Evolutionary conservation across 805 yeast species (phyloP), one percentile per base, ranked within the genome.

Genomic region (Zygosaccharomyces lentus): DNA sequence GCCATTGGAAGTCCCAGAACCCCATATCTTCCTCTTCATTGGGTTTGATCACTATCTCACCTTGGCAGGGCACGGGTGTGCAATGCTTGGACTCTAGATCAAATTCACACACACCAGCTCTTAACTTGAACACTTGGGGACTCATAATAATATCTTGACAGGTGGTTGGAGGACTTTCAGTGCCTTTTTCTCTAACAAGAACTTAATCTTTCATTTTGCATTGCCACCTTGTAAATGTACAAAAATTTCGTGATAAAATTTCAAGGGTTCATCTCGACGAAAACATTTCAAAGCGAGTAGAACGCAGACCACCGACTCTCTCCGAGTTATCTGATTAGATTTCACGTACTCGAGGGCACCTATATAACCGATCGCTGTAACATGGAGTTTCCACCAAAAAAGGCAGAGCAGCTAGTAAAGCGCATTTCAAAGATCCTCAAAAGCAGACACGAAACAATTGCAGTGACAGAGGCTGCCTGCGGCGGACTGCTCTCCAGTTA

Each of bases 401-500:
- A 76, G 13, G 69, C 83, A 4, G 62, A 68, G 34, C 57, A 48
- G 19, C 66, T 81, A 8, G 88, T 85, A 2, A 58, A 60, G 8
- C 67, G 72, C 58, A 85, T 87, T 35, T 81, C 93, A 0, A 65
- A 62, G 29, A 69, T 81, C 4, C 71, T 87, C 19, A 65, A 76
- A 15, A 59, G 63, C 15, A 70, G 80, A 23, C 65, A 73, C 10
- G 81, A 82, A 60, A 84, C 95, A 0, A 67, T 87, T 17, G 86
- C 95, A 0, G 83, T 85, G 1, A 81, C 90, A 5, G 96, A 87
- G 57, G 89, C 90, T 2, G 95, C 96, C 0, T 87, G 96, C 63
- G 96, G 96, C 7, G 96, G 96, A 0, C 72, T 87, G 12, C 68
- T 87, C 6, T 82, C 93, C 3, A 86, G 95, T 1, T 87, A 85